Evolutionary conservation across 306 rosid species (phyloP).

Genomic region (Cucumis cinereus): DNA sequence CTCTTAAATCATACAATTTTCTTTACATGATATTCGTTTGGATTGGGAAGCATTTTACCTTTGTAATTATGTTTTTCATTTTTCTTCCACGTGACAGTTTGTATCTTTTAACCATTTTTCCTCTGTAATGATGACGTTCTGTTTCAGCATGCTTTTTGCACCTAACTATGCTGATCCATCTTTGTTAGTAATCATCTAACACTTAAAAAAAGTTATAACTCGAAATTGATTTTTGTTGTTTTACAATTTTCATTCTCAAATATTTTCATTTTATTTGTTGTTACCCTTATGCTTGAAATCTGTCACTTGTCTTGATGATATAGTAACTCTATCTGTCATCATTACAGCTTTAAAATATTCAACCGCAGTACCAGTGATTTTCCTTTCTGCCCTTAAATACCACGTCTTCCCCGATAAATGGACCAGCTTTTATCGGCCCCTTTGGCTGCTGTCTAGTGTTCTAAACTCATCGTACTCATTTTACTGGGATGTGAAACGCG

Average conservation of each 20-base stretch:
- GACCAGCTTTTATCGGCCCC: conserved; percentile 88
- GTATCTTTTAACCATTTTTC: neutral
- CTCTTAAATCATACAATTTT: neutral
- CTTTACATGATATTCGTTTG: neutral
- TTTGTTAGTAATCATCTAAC: neutral
- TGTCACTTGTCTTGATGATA: conserved; percentile 1
- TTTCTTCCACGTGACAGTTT: neutral
- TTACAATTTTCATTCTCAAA: neutral
- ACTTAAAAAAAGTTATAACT: neutral
- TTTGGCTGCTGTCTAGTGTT: conserved; percentile 90
- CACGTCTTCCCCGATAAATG: conserved; percentile 71
- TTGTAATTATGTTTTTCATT: neutral
- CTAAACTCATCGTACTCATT: conserved; percentile 84
- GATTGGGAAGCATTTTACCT: neutral
- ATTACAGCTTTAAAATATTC: conserved; percentile 93
- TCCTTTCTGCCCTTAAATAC: conserved; percentile 90
- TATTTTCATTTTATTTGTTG: neutral
- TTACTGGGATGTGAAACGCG: conserved; percentile 97
- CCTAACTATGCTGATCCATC: neutral
- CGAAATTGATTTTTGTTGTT: neutral
- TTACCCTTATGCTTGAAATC: neutral
- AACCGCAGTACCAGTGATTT: conserved; percentile 88
- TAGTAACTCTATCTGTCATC: conserved; percentile 26
- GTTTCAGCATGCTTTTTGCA: neutral
- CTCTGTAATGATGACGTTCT: neutral